Conservation (phyloP, 345 rosid species). For the Eucalyptus sideroxylon region DNA sequence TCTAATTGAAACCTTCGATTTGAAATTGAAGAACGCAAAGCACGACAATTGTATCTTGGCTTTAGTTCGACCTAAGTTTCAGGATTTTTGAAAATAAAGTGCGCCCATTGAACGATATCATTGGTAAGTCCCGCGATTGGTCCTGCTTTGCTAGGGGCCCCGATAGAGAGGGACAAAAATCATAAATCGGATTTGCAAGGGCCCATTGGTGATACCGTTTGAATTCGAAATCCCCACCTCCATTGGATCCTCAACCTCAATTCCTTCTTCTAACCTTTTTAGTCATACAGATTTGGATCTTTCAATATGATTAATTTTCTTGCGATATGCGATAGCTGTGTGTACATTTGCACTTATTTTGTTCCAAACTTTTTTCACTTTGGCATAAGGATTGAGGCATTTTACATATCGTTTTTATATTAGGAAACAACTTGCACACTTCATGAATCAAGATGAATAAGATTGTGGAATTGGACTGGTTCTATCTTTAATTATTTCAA, state of each 20-base stretch:
- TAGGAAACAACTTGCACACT: accelerated
- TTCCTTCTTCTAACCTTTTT: background rate
- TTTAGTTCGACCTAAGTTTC: background rate
- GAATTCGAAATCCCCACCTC: background rate
- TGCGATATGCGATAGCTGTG: accelerated
- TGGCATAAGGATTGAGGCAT: background rate
- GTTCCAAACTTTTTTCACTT: background rate
- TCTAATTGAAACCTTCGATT: background rate
- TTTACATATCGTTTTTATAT: too few relatives aligned
- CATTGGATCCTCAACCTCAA: background rate
- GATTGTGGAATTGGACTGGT: accelerated
- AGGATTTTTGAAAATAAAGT: background rate
- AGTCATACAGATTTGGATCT: background rate
- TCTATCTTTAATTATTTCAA: accelerated
- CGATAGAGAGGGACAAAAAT: background rate
- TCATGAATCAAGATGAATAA: too few relatives aligned
- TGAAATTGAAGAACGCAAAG: background rate
- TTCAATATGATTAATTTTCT: background rate
- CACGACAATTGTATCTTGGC: background rate
- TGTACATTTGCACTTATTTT: background rate
- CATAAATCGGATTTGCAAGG: background rate
- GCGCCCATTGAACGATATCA: background rate
- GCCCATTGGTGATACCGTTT: background rate
- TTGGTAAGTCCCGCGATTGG: background rate
- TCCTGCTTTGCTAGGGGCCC: background rate